Evolutionary conservation across 108 stramenopile species (phyloP).

Genomic region (Chaetoceros muelleri): DNA sequence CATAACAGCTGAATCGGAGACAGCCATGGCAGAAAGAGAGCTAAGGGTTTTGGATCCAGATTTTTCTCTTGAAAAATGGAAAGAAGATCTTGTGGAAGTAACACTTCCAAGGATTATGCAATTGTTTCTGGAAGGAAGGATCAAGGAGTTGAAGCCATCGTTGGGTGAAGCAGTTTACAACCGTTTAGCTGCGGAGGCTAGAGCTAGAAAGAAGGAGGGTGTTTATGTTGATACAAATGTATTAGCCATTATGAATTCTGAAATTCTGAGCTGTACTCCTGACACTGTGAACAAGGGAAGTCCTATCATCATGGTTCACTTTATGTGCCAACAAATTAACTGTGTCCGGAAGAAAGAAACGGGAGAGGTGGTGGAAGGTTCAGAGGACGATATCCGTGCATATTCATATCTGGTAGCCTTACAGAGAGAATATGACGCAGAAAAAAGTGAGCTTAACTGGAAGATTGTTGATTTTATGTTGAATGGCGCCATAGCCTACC

Average conservation of each 20-base stretch:
- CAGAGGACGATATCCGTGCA: conserved; percentile 84
- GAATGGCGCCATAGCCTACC: conserved; percentile 44
- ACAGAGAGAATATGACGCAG: conserved; percentile 92
- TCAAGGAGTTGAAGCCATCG: conserved; percentile 81
- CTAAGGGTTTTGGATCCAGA: conserved; percentile 89
- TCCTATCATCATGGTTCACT: conserved; percentile 87
- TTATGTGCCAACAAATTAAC: conserved; percentile 99
- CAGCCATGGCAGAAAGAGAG: conserved; percentile 83
- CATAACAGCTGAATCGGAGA: conserved; percentile 91
- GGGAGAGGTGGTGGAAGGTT: conserved; percentile 87
- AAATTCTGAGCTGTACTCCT: conserved; percentile 75
- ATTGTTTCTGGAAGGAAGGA: conserved; percentile 80
- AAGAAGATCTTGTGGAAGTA: conserved; percentile 75
- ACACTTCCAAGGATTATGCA: conserved; percentile 86
- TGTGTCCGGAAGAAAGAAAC: conserved; percentile 88
- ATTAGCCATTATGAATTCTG: conserved; percentile 90
- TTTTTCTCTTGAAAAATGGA: conserved; percentile 89
- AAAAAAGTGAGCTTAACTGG: conserved; percentile 84
- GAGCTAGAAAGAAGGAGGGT: conserved; percentile 81
- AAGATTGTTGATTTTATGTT: conserved; percentile 84
- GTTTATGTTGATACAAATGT: conserved; percentile 89
- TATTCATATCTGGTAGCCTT: conserved; percentile 94
- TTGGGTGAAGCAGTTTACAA: conserved; percentile 83
- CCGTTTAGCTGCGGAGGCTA: conserved; percentile 80
- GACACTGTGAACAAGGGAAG: conserved; percentile 81